A percentile compares a stretch with the other conserved stretches of the same genome.
These are phyloP conservation scores for Thermomucor indicae-seudaticae DNA, from an alignment of 371 early-diverging fungal species.

Conservation along the genomic window DNA sequence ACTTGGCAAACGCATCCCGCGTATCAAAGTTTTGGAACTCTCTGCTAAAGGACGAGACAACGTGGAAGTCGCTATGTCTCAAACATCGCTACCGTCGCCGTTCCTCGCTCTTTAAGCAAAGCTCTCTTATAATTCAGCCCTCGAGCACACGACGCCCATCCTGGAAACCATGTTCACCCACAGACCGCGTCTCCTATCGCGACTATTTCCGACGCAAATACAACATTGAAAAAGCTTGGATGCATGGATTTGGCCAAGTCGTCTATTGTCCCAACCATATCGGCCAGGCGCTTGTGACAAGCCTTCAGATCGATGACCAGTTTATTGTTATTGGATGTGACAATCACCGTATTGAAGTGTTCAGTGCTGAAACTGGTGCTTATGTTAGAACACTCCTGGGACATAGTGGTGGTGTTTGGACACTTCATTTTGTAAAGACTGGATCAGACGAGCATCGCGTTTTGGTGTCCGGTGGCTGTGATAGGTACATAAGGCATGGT, in stretches of 20 bases:
- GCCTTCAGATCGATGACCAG: conserved; percentile 81
- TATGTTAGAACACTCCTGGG: conserved; percentile 68
- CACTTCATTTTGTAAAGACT: conserved; percentile 70
- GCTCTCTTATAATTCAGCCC: no score
- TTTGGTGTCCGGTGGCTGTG: conserved; percentile 76
- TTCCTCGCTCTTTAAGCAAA: no score
- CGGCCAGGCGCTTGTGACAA: conserved; percentile 76
- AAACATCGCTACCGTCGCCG: conserved; percentile 39
- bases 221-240: conserved; percentile 73
- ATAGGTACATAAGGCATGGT: conserved; percentile 62
- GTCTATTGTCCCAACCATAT: conserved; percentile 45
- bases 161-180: conserved; percentile 12
- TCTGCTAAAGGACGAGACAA: conserved; percentile 62
- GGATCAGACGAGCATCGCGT: conserved; percentile 49
- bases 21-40: conserved; percentile 77
- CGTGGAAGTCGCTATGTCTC: conserved; percentile 47
- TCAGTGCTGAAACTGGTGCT: conserved; percentile 67
- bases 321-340: conserved; percentile 85
- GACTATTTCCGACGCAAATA: conserved; percentile 67
- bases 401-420: conserved; percentile 94
- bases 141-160: conserved; percentile 35
- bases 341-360: conserved; percentile 79
- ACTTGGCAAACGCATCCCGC: conserved; percentile 69
- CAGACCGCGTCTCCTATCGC: conserved; percentile 52
- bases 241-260: conserved; percentile 55